Base-by-base conservation (phyloP, 2,329 filamentous ascomycete genomes). In the Ambrosiella cleistominuta region DNA sequence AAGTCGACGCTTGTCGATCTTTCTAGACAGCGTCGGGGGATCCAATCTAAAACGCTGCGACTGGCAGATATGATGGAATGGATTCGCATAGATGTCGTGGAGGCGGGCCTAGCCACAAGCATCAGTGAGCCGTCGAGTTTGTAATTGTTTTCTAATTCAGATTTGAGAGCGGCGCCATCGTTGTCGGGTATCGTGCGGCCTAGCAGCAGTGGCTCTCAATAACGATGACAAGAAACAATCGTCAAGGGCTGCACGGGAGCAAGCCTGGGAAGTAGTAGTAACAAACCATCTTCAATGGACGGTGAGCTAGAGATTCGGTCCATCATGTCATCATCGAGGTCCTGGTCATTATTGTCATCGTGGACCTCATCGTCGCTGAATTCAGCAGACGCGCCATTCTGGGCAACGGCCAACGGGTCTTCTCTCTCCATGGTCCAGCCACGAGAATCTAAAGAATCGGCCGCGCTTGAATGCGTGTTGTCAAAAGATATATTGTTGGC, bases 251-350 rank as follows among this genome's bases (percentile, higher is more conserved):
- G 35, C 51, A 17, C 9, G 8, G 13, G 37, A 11, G 36, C 38
- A 17, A 38, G 13, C 39, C 53, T 27, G 19, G 54, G 17, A 15
- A 53, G 54, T 35, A 51, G 12, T 6, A 11, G 47, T 73, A 75
- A 93, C 89, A 79, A 83, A 98, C 91, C 91, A 85, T 97, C 91
- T 76, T 95, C 89, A 71, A 98, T 98, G 65, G 91, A 97, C 68
- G 93, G 93, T 66, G 91, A 97, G 71, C 90, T 97, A 66, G 91
- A 97, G 64, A 98, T 96, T 71, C 93, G 93, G 74, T 97, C 93
- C 86, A 95, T 88, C 82, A 95, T 83, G 70, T 97, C 91, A 71
- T 96, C 77, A 67, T 94, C 89, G 69, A 89, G 73, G 65, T 86
- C 79, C 64, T 86, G 85, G 61, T 87, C 86, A 65, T 84, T 83